Base-by-base conservation (phyloP, 306 rosid genomes). In the Medicago lupulina region DNA sequence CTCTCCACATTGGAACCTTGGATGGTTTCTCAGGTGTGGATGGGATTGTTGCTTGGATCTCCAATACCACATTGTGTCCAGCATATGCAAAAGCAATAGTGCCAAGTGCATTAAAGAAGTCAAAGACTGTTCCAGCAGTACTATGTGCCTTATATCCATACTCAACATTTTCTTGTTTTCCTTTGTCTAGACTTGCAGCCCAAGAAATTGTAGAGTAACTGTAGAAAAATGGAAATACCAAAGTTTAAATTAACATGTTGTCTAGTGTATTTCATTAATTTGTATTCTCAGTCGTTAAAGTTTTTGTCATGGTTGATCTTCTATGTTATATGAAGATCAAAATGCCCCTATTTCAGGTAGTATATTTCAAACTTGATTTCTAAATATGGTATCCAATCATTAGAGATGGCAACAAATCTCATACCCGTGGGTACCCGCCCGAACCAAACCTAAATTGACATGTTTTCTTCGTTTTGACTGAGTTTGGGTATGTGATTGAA, bases 141-240 rank as follows among this genome's bases (percentile, higher is more conserved):
- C 84, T 77, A 31, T 57, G 36, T 14, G 89, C 77, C 67, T 13
- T 76, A 87, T 84, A 90, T 38, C 84, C 81, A 76, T 95, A 95
- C 5, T 85, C 36, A 9, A 92, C 97, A 68, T 86, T 11, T 5
- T 70, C 67, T 79, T 85, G 81, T 40, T 85, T 90, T 13, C 98
- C 98, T 82, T 92, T 95, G 0, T 87, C 31, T 7, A 67, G 3
- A 28, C 89, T 75, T 47, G 97, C 85, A 12, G 62, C 85, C 98
- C 98, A 95, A 8, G 97, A 89, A 50, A 95, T 95, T 28, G 98
- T 95, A 8, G 97, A 92, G 84, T 95, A 95, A 74, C 98, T 94
- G 89, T 68, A 79, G 40, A 14, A 34, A 51, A 76, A 71, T 43
- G 23, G 17, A 73, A 65, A 12, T 63, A 49, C 47, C 43, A 46